These are phyloP conservation scores for Fusarium annulatum DNA, from an alignment of 2,329 filamentous ascomycete genomes.

Conservation along the genomic window DNA sequence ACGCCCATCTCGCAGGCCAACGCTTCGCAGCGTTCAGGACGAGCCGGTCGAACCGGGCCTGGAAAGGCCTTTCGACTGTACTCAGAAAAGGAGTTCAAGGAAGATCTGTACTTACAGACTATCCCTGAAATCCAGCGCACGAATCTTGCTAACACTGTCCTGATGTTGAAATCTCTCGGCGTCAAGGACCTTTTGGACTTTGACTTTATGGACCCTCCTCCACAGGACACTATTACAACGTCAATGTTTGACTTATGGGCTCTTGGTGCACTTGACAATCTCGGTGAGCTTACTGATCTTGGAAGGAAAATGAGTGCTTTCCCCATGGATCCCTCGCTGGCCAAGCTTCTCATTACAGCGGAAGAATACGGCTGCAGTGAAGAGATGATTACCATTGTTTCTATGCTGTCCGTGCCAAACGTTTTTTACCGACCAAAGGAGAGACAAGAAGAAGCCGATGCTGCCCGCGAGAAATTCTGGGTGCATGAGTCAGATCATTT, in stretches of 20 bases:
- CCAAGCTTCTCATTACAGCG: constrained; percentile 93
- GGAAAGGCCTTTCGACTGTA: constrained; percentile 95
- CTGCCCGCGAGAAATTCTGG: constrained; percentile 97
- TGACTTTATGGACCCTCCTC: constrained; percentile 98
- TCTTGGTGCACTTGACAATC: constrained; percentile 89
- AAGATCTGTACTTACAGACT: constrained; percentile 95
- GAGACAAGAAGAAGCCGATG: constrained; percentile 94
- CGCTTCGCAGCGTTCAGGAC: constrained; percentile 89
- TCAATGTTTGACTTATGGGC: constrained; percentile 98
- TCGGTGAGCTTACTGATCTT: constrained; percentile 88
- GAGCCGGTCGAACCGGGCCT: constrained; percentile 92
- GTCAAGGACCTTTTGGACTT: constrained; percentile 96
- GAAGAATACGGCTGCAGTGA: constrained; percentile 93
- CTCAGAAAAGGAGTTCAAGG: constrained; percentile 93
- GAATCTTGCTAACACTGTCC: constrained; percentile 92
- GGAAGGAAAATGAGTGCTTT: constrained; percentile 96
- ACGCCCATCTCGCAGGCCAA: constrained; percentile 98
- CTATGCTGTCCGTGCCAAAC: constrained; percentile 95
- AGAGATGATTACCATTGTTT: constrained; percentile 98
- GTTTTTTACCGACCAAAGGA: constrained; percentile 98
- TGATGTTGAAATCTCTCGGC: constrained; percentile 92
- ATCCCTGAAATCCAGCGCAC: constrained; percentile 98
- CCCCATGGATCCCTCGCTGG: constrained; percentile 96
- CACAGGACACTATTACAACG: constrained; percentile 96
- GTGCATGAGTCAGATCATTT: constrained; percentile 97